Evolutionary conservation across 192 early-diverging fungal species (phyloP), one percentile per base, ranked within the genome.

Genomic region (Cetraspora pellucida): DNA sequence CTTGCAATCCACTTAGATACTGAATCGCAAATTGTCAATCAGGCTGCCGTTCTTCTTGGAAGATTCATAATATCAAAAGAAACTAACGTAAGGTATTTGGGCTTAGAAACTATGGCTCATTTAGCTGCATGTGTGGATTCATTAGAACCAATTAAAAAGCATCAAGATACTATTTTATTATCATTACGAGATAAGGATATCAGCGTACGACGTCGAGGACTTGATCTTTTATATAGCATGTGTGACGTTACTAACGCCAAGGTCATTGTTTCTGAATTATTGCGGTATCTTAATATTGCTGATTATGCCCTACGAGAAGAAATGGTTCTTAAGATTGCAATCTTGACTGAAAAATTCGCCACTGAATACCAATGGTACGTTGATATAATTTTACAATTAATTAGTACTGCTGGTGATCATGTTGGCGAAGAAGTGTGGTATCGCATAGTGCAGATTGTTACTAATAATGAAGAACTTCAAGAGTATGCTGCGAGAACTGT

Each of bases 321-420:
- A 81, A 94, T 99, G 92, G 98, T 97, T 6, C 88, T 99, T 44
- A 98, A 98, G 81, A 96, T 98, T 78, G 98, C 98, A 54, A 99
- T 99, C 78, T 85, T 99, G 80, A 93, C 97, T 0, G 98, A 99
- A 80, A 98, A 97, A 83, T 99, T 92, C 79, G 95, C 97, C 5
- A 95, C 95, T 8, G 97, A 97, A 80, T 96, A 96, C 79, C 92
- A 94, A 63, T 99, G 98, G 98, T 99, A 98, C 82, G 93, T 99
- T 0, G 96, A 99, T 77, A 95, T 98, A 45, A 97, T 98, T 78
- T 87, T 98, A 74, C 95, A 97, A 79, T 87, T 99, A 64, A 94
- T 99, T 60, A 92, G 92, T n/a, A 87, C 94, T 59, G 96, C 95
- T 7, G 97, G 96, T 44, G 97, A 98, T 78, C 92, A 95, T 75